Evolutionary conservation across 2,329 filamentous ascomycete species (phyloP), one percentile per base, ranked within the genome.

Genomic region (Colletotrichum neosansevieriae): DNA sequence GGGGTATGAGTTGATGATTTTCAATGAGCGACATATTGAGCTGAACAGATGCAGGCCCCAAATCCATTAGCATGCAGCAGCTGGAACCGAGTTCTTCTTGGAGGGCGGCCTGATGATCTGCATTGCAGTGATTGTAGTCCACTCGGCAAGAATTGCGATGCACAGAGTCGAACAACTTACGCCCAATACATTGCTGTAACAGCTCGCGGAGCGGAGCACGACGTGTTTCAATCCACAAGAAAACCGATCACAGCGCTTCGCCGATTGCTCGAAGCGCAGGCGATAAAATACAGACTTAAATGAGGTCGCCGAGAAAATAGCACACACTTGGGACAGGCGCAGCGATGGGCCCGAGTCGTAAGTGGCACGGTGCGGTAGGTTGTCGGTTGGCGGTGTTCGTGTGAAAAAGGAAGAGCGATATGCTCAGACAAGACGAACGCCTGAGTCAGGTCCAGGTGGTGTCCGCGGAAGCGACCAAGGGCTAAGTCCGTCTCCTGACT

Each of bases 391-490:
- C 24, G 54, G 42, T 44, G 44, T 57, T 51, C 36, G n/a, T 62
- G 21, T 29, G 29, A 29, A 34, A 36, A 24, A 63, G 56, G 42
- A 45, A 40, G 32, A 57, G 44, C 45, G 7, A 29, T 24, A 36
- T 62, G 63, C 36, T 67, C 57, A 67, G 50, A 66, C 62, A 38
- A 29, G 63, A 62, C 57, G 56, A 67, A 69, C 49, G 63, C 57
- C 63, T 69, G 67, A 69, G 67, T 69, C 67, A 69, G 67, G 65
- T 65, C 56, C 65, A 54, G 51, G 61, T 42, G 56, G 61, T 68
- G 51, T 44, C 50, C 19, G 50, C 29, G 62, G 38, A 38, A 67
- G 63, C 44, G 51, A 50, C 58, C 58, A 58, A 65, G 54, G 58
- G 17, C 45, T 24, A 44, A 32, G 58, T 34, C 54, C 29, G 42